Percentiles rank a stretch among this genome's conserved stretches.
phyloP scores from a whole-genome alignment of 495 filamentous ascomycete species.

The Neurospora intermedia region DNA sequence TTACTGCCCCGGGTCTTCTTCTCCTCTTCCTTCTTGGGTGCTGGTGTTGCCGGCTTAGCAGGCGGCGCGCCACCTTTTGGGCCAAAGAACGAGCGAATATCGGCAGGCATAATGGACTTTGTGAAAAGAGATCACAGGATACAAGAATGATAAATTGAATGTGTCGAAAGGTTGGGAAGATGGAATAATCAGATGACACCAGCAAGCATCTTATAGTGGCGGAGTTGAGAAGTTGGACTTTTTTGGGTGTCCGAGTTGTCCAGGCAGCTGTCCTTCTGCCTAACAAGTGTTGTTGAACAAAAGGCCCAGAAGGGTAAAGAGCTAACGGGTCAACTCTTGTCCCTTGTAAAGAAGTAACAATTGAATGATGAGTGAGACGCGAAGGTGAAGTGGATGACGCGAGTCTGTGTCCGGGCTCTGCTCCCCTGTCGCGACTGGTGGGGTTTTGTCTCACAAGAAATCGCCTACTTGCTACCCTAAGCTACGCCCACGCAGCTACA shows the following conservation, averaged over 20 bases:
- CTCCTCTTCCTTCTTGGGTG: conserved; percentile 36
- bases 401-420: not conserved
- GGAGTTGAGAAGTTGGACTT: not conserved
- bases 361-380: not conserved
- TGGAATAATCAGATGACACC: not conserved
- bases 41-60: conserved; percentile 37
- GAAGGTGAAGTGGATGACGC: not conserved
- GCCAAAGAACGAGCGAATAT: conserved; percentile 76
- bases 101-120: conserved; percentile 45
- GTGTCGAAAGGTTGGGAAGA: not conserved
- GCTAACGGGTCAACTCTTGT: not conserved
- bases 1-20: conserved; percentile 34
- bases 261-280: not conserved
- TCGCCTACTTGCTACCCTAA: not conserved
- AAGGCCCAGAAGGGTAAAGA: not conserved
- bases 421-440: not conserved
- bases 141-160: too few relatives aligned
- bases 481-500: not conserved
- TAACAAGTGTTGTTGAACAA: not conserved
- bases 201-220: not conserved
- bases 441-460: not conserved
- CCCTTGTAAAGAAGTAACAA: not conserved
- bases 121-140: not conserved
- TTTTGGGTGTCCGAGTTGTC: not conserved
- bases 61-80: conserved; percentile 41